Percentiles rank a stretch among this genome's conserved stretches.
Evolutionary conservation across 106 monocot species (phyloP).

Genomic region (Dendrobium chrysotoxum): DNA sequence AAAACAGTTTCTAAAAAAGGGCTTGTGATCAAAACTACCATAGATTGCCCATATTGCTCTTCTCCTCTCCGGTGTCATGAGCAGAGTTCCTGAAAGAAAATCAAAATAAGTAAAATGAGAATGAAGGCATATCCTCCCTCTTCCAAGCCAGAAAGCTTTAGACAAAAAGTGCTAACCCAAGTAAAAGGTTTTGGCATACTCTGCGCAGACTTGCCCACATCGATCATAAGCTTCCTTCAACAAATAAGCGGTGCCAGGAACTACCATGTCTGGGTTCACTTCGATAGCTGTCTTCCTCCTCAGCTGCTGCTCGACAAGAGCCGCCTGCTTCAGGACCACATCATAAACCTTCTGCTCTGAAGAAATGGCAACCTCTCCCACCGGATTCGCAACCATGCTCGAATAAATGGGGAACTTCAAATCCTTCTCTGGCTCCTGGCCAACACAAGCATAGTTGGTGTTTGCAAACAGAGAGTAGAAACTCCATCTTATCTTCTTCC

Average conservation of each 20-base stretch:
- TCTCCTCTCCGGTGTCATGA: constrained; percentile 47
- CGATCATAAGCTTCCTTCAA: constrained; percentile 79
- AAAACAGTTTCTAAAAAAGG: background rate
- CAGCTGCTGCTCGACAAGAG: constrained; percentile 55
- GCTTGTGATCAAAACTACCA: constrained; percentile 10
- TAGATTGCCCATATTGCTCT: constrained; percentile 56
- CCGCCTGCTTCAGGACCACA: constrained; percentile 90
- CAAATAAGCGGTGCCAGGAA: constrained; percentile 32
- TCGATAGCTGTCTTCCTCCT: constrained; percentile 16
- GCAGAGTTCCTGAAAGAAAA: constrained; percentile 30
- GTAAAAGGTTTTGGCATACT: constrained; percentile 99
- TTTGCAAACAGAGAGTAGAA: constrained; percentile 14
- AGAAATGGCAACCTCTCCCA: constrained; percentile 42
- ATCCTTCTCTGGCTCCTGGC: constrained; percentile 15
- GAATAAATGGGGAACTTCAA: constrained; percentile 20
- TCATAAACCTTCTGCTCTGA: constrained; percentile 86
- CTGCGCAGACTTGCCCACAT: constrained; percentile 85
- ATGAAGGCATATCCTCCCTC: background rate
- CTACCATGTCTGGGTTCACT: constrained; percentile 29
- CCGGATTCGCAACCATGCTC: constrained; percentile 41
- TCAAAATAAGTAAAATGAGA: background rate
- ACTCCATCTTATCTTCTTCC: constrained; percentile 22
- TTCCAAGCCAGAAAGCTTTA: background rate
- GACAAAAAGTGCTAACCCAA: constrained; percentile 48
- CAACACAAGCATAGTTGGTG: constrained; percentile 22